phyloP scores from a whole-genome alignment of 345 rosid genomes.

The Hevea brasiliensis region DNA sequence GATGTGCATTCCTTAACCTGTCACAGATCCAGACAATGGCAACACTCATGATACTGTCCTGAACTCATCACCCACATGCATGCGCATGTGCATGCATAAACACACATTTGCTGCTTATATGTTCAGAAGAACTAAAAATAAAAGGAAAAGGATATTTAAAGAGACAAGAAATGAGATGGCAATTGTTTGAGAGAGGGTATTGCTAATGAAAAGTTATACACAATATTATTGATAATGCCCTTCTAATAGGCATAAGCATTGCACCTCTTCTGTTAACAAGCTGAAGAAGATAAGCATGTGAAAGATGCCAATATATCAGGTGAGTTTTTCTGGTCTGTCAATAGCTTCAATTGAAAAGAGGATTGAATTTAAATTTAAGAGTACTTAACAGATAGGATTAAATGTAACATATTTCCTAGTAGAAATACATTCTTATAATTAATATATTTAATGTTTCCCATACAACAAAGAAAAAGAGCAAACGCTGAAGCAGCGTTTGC shows the following conservation, averaged over 20 bases:
- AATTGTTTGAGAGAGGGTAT: too few relatives aligned
- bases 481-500: slow-evolving; percentile 3
- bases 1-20: slow-evolving; percentile 95
- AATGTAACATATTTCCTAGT: background rate
- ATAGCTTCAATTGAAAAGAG: background rate
- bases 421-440: too few relatives aligned
- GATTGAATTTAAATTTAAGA: background rate
- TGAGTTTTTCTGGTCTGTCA: background rate
- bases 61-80: background rate
- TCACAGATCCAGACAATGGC: slow-evolving; percentile 14
- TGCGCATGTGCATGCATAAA: background rate
- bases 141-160: background rate
- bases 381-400: background rate
- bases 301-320: background rate
- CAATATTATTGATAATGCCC: background rate
- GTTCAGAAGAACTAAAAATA: background rate
- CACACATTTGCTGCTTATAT: background rate
- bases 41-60: background rate
- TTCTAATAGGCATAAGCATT: background rate
- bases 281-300: background rate
- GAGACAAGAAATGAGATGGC: background rate
- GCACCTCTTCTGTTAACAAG: background rate
- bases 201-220: background rate
- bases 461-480: background rate
- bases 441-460: background rate